Evolutionary conservation across 805 yeast genomes (phyloP).

Genomic region (Kluyveromyces lactis): DNA sequence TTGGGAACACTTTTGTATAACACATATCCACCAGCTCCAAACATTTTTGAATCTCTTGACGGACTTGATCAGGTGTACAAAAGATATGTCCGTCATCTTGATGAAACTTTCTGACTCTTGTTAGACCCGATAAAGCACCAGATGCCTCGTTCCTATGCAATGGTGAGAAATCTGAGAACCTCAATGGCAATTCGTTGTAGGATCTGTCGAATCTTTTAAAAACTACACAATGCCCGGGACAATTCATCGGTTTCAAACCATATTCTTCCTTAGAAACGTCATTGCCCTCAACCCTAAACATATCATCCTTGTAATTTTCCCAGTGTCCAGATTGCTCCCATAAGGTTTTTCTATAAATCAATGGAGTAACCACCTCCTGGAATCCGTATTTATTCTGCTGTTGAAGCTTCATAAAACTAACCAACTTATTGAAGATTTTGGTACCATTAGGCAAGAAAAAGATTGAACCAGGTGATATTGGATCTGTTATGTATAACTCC

Average conservation of each 20-base stretch:
- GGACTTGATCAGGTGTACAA: conserved; percentile 72
- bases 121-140: conserved; percentile 88
- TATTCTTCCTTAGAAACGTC: conserved; percentile 39
- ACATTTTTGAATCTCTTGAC: conserved; percentile 61
- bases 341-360: conserved; percentile 69
- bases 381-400: conserved; percentile 68
- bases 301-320: conserved; percentile 89
- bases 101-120: conserved; percentile 90
- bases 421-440: conserved; percentile 68
- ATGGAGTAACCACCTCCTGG: conserved; percentile 87
- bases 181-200: conserved; percentile 76
- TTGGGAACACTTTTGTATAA: conserved; percentile 50
- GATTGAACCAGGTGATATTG: conserved; percentile 81
- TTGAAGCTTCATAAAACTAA: conserved; percentile 73
- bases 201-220: conserved; percentile 70
- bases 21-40: conserved; percentile 67
- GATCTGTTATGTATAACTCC: conserved; percentile 68
- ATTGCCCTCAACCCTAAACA: conserved; percentile 76
- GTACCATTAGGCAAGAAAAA: conserved; percentile 94
- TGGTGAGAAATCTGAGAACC: conserved; percentile 84
- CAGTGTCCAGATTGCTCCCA: conserved; percentile 96
- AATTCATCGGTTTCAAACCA: conserved; percentile 91
- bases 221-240: conserved; percentile 90
- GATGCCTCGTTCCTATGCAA: conserved; percentile 91
- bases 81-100: conserved; percentile 98